phyloP scores from a whole-genome alignment of 257 asterid species.

The Buddleja alternifolia region DNA sequence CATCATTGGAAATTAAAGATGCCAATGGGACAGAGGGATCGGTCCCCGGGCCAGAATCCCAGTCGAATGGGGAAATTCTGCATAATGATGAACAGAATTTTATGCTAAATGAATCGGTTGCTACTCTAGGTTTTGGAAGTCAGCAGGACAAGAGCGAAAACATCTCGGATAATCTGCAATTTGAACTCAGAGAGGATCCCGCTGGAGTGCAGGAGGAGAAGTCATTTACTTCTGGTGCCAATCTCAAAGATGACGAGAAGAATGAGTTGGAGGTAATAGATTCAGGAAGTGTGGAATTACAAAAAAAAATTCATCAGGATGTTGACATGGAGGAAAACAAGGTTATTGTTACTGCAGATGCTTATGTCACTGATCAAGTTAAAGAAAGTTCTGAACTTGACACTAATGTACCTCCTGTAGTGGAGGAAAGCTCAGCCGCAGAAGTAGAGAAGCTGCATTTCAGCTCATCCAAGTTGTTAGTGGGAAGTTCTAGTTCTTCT shows the following conservation, averaged over 20 bases:
- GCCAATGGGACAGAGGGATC: conserved; percentile 34
- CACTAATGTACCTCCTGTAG: conserved; percentile 25
- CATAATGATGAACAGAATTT: conserved; percentile 30
- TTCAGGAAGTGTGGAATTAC: conserved; percentile 28
- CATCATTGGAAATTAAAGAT: conserved; percentile 40
- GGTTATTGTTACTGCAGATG: conserved; percentile 29
- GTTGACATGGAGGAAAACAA: conserved; percentile 41
- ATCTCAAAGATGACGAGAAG: conserved; percentile 33
- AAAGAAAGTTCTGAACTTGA: conserved; percentile 29
- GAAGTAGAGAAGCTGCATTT: conserved; percentile 35
- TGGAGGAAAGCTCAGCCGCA: conserved; percentile 33
- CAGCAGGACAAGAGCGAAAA: conserved; percentile 37
- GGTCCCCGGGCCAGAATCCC: conserved; percentile 29
- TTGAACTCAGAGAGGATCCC: conserved; percentile 31
- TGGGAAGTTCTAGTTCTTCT: conserved; percentile 38
- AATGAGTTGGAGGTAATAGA: conserved; percentile 35
- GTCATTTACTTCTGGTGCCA: conserved; percentile 30
- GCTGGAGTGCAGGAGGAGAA: conserved; percentile 32
- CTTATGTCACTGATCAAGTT: conserved; percentile 23
- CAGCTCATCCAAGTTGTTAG: conserved; percentile 33
- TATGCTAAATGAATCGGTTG: conserved; percentile 21
- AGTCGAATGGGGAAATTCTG: conserved; percentile 32
- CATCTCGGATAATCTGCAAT: conserved; percentile 7
- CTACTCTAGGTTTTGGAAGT: conserved; percentile 29
- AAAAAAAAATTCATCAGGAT: conserved; percentile 30